Evolutionary conservation across 2,329 filamentous ascomycete species (phyloP), one percentile per base, ranked within the genome.

Genomic region (Lasiodiplodia gonubiensis): DNA sequence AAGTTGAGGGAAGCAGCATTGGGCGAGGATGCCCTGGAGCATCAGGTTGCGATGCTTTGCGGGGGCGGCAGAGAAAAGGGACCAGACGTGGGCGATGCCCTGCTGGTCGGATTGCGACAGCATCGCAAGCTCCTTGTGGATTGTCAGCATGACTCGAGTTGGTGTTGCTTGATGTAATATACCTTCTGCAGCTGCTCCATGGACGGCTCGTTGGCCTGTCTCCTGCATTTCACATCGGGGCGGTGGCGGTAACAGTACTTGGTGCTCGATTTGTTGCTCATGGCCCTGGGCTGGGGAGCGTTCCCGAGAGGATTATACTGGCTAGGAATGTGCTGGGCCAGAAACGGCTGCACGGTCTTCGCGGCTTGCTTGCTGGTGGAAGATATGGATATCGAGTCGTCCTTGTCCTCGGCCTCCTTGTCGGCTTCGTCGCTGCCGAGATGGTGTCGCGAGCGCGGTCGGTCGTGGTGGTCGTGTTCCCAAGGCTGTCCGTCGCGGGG

Each of bases 1-100:
- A 7, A 99, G 88, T 75, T 99, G 95, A 1, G 95, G 94, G 75
- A 99, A 98, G 81, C 95, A 99, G 79, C 94, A 98, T 78, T 98
- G 94, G 0, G 94, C 91, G 69, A 99, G 89, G 74, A 99, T 94
- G 71, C 95, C 95, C 78, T 97, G 93, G 8, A 99, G 86, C 92
- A 99, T 98, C 68, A 99, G 86, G 70, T 97, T 94, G 72, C 95
- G 90, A 75, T 98, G 94, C 77, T 96, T 97, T 11, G 93, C 87
- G 0, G 95, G 95, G 0, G 95, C 94, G 48, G 95, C 95, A 0
- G 94, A 98, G 83, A 99, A 99, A 57, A 98, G 85, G 0, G 94
- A 97, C 95, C 95, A 99, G 67, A 98, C 94, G 75, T 97, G 94
- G 39, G 94, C 93, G 74, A 99, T 97, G 75, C 92, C 94, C 80